Evolutionary conservation across 148 eudicot genomes (phyloP).

Genomic region (Camellia japonica): DNA sequence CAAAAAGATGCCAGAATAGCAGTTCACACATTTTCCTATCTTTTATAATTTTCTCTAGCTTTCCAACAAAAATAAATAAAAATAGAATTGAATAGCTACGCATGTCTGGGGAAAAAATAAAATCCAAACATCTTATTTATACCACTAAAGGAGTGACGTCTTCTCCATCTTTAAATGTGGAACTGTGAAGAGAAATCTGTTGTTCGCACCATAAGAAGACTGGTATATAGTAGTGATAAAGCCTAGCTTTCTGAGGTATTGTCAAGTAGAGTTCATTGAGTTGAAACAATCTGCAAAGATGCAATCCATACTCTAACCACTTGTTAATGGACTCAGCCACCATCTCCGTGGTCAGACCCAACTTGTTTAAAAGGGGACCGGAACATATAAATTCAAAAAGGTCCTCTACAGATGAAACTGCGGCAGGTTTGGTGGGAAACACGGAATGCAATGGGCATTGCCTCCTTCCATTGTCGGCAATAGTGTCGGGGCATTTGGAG

Average conservation of each 20-base stretch:
- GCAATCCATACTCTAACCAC: conserved; percentile 69
- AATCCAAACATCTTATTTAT: conserved; percentile 11
- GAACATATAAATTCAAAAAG: conserved; percentile 83
- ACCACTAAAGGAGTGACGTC: conserved; percentile 92
- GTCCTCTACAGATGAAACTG: conserved; percentile 59
- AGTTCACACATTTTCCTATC: not conserved
- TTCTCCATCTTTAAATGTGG: conserved; percentile 70
- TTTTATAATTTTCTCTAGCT: too few species aligned
- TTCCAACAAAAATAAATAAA: too few species aligned
- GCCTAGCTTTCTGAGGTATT: conserved; percentile 77
- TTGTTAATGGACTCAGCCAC: conserved; percentile 79
- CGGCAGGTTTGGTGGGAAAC: conserved; percentile 48
- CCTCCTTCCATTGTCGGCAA: conserved; percentile 38
- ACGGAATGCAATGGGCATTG: conserved; percentile 41
- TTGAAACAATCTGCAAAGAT: conserved; percentile 74
- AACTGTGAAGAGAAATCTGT: conserved; percentile 65
- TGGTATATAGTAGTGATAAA: conserved; percentile 89
- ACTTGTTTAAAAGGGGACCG: conserved; percentile 74
- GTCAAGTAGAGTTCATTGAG: conserved; percentile 68
- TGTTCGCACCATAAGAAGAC: conserved; percentile 93
- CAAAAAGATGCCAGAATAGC: conserved; percentile 11
- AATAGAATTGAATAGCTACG: not conserved
- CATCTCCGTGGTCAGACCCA: conserved; percentile 62
- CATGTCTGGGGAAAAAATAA: not conserved
- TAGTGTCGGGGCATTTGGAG: conserved; percentile 22